Conservation (phyloP, 257 asterid species). For the Leonotis leonurus region DNA sequence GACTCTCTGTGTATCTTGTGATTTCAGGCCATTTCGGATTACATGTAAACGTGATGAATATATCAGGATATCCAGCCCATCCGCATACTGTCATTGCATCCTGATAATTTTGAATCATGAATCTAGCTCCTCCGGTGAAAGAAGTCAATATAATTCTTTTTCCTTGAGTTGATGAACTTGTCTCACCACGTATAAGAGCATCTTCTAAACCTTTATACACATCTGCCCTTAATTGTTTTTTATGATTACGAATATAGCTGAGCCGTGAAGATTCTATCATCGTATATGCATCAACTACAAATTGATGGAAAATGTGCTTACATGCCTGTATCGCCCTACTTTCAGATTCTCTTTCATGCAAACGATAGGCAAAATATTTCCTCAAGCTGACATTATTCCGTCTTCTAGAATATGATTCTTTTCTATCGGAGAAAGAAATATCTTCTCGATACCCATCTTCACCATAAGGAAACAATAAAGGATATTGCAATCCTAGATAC, state of each 20-base stretch:
- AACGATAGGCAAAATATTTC: neutral
- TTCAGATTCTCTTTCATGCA: neutral
- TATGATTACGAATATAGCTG: neutral
- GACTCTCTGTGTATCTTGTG: neutral
- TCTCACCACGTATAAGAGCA: neutral
- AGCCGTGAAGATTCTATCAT: neutral
- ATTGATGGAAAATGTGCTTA: neutral
- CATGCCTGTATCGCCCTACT: neutral
- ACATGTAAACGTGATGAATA: neutral
- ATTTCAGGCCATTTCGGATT: neutral
- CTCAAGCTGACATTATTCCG: too few relatives aligned
- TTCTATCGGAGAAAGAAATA: too few relatives aligned
- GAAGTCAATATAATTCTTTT: neutral
- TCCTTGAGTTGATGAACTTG: neutral
- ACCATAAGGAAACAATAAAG: neutral
- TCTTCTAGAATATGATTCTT: too few relatives aligned
- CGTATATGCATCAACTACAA: neutral
- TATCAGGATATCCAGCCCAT: neutral
- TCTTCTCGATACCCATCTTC: neutral
- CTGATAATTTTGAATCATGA: neutral
- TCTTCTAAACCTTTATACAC: neutral
- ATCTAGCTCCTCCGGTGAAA: neutral
- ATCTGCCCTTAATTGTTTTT: neutral
- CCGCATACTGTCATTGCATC: neutral
- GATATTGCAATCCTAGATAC: neutral